Percentiles rank a stretch among this genome's conserved stretches.
These are phyloP conservation scores for Oxyria digyna DNA, from an alignment of 148 eudicot species.

Conservation along the genomic window DNA sequence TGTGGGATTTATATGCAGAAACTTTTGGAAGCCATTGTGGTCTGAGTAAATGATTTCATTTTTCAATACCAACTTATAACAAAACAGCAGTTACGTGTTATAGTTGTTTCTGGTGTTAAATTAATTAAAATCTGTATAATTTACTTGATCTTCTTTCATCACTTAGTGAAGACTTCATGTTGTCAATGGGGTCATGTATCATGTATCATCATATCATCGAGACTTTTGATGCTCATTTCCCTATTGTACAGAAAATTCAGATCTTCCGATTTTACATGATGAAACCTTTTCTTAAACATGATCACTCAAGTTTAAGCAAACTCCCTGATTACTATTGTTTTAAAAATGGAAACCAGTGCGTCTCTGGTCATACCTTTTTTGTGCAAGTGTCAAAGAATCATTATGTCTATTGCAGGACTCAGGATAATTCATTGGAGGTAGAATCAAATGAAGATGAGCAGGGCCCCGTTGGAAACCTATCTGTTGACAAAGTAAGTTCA, in stretches of 20 bases:
- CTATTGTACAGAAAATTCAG: not conserved
- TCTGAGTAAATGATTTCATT: not conserved
- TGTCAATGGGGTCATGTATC: conserved; percentile 1
- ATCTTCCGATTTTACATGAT: not conserved
- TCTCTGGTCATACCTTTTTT: not conserved
- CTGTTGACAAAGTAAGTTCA: conserved; percentile 28
- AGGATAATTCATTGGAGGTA: conserved; percentile 37
- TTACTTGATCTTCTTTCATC: not conserved
- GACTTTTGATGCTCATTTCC: not conserved
- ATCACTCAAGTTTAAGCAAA: not conserved
- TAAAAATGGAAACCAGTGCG: not conserved
- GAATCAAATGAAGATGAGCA: conserved; percentile 42
- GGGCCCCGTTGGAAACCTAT: conserved; percentile 26
- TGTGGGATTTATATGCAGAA: not conserved
- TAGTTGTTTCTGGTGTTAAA: not conserved
- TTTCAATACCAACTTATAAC: not conserved
- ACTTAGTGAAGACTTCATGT: not conserved
- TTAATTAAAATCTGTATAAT: not conserved
- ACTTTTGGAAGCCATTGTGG: not conserved
- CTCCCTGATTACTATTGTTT: too few relatives aligned
- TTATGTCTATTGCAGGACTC: conserved; percentile 39
- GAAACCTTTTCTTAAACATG: not conserved
- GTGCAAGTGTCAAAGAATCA: not conserved
- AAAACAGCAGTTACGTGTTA: not conserved
- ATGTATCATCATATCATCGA: not conserved